Evolutionary conservation across 768 basidiomycete genomes (phyloP), one percentile per base, ranked within the genome.

Genomic region (Lactarius psammicola): DNA sequence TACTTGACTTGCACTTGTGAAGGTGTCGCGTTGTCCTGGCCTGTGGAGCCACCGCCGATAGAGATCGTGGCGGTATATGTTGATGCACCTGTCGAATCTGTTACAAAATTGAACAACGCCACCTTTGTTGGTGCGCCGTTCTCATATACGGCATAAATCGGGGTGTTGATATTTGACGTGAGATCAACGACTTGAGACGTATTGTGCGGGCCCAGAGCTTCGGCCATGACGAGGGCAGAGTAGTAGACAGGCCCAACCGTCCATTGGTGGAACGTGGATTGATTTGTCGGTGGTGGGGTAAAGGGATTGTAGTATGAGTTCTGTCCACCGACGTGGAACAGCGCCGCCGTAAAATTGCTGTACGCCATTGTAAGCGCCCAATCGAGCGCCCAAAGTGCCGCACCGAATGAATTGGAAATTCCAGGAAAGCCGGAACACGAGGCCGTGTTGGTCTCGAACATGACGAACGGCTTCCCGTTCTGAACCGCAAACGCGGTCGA

Each of bases 191-290:
- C 78, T 64, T 84, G 88, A 2, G 89, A 84, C 2, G 73, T 76
- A 73, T 87, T 86, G 46, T 82, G 81, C 54, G 80, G 78, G 11
- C 90, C 90, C 36, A 93, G 78, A 2, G 81, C 78, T 73, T 94
- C 92, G 0, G 90, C 83, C 51, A 89, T 78, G 67, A 87, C 80
- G 28, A 95, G 75, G 1, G 86, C 80, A 0, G 91, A 81, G 76
- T 94, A 94, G 76, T 88, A 92, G 56, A 87, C 75, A 0, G 88
- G 82, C 5, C 89, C 89, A 36, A 89, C 80, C 0, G 88, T 88
- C 89, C 90, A 93, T 75, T 88, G 78, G 62, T 82, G 81, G 74
- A 79, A 84, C 0, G 77, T 68, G 0, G 84, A 81, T 67, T 85
- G 79, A 69, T 86, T 88, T n/a, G 74, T 78, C 3, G 82, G 82